Percentiles rank a stretch among this genome's conserved stretches.
phyloP scores from a whole-genome alignment of 306 rosid genomes.

The Dryas alaskensis region DNA sequence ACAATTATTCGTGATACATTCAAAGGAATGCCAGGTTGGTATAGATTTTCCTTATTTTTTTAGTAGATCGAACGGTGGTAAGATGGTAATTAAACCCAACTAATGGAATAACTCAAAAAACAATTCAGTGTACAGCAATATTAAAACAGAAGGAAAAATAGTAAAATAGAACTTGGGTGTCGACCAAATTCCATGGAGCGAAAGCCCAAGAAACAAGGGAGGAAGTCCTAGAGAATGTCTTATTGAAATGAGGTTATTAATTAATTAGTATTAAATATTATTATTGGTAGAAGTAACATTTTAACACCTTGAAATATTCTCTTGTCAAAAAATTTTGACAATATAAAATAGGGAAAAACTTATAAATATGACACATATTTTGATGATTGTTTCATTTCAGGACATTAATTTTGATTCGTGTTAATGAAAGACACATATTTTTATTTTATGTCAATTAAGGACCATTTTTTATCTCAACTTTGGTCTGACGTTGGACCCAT shows the following conservation, averaged over 20 bases:
- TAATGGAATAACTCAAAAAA: slow-evolving; percentile 25
- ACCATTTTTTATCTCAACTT: no score
- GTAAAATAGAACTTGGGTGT: slow-evolving; percentile 22
- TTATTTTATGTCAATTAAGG: no score
- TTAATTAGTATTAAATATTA: slow-evolving; percentile 6
- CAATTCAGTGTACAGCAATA: background rate
- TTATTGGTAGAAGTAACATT: no score
- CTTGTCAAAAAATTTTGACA: no score
- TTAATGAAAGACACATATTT: no score
- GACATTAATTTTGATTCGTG: no score
- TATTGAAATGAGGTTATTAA: slow-evolving; percentile 27
- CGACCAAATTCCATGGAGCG: slow-evolving; percentile 42
- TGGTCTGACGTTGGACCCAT: no score
- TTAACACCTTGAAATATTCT: no score
- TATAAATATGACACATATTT: no score
- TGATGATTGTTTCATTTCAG: no score
- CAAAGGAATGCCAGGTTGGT: slow-evolving; percentile 66
- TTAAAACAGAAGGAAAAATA: slow-evolving; percentile 1
- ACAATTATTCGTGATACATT: slow-evolving; percentile 43
- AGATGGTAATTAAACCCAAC: slow-evolving; percentile 3
- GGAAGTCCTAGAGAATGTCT: slow-evolving; percentile 54
- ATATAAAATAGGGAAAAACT: no score
- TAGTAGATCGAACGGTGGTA: slow-evolving; percentile 29
- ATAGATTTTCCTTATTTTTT: slow-evolving; percentile 32
- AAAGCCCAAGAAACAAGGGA: slow-evolving; percentile 33